Evolutionary conservation across 2,329 filamentous ascomycete genomes (phyloP), one percentile per base, ranked within the genome.

Genomic region (Nigrograna mackinnonii): DNA sequence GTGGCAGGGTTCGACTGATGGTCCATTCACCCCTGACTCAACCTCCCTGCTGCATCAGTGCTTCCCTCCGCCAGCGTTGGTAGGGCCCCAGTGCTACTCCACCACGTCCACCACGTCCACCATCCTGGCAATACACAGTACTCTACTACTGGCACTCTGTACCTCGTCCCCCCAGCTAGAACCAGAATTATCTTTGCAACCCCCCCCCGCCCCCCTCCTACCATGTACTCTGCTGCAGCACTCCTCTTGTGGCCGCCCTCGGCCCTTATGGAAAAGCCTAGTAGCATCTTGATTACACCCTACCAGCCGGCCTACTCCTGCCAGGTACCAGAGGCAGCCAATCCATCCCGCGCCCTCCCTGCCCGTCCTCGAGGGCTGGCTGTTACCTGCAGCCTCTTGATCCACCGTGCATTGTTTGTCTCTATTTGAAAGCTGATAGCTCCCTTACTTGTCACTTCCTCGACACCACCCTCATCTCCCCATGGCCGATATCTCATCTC

Each of bases 281-380:
- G 60, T 59, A 41, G 42, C 47, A 54, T 45, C 30, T 49, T 46
- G 39, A 43, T 44, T 48, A 34, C 32, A 20, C 38, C 35, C 32
- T 37, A 43, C 42, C 46, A 31, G 14, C 11, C 13, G 41, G 37
- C 42, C 41, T 48, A n/a, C n/a, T 54, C 43, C 55, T 58, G 50
- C 56, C 55, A 52, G 44, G 44, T 44, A 47, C 47, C 26, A 47
- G 42, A 56, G 53, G 55, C 51, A 56, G 50, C 46, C 42, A 43
- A 24, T 46, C 41, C 39, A 44, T 42, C 45, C 43, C 20, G 20
- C 39, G 33, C 41, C 37, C 37, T 16, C 38, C 38, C 41, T 37
- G 18, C 38, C 38, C 36, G 37, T 26, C 32, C 36, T 44, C 21
- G 37, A 40, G 39, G 48, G 36, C 42, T 54, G 38, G 41, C 26